Evolutionary conservation across 208 protist species (phyloP).

Genomic region (Acanthamoeba castellanii): DNA sequence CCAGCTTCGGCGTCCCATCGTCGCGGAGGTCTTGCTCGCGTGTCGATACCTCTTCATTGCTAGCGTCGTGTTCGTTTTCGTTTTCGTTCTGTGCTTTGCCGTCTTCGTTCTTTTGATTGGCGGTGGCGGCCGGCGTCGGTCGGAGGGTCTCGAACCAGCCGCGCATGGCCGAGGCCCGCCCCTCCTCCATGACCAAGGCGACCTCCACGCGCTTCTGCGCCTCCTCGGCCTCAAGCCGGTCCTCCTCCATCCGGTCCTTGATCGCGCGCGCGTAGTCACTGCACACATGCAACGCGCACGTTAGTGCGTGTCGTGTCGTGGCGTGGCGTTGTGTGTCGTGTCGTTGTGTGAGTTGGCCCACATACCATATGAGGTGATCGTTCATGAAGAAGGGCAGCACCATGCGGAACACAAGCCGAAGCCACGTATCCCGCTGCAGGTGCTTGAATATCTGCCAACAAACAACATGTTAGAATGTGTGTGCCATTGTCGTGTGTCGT

Average conservation of each 20-base stretch:
- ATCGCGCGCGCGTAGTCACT: slow-evolving; percentile 48
- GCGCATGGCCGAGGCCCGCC: neutral
- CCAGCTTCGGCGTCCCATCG: no score
- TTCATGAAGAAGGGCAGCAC: slow-evolving; percentile 67
- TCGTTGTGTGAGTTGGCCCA: no score
- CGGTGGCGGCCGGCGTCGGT: no score
- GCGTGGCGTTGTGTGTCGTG: no score
- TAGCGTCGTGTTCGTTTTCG: no score
- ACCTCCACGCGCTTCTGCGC: neutral
- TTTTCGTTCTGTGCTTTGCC: no score
- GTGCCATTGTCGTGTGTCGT: neutral
- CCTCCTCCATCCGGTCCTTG: slow-evolving; percentile 43
- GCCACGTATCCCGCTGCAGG: neutral
- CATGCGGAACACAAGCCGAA: slow-evolving; percentile 11
- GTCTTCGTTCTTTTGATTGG: no score
- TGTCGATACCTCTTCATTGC: neutral
- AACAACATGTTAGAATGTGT: neutral
- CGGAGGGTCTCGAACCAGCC: neutral
- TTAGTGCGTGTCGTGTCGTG: neutral
- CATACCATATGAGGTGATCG: slow-evolving; percentile 55
- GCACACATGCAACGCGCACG: neutral
- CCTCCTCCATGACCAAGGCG: neutral
- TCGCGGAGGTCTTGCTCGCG: no score
- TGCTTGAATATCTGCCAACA: slow-evolving; percentile 30
- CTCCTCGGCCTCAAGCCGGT: neutral